Conservation (phyloP, 169 alveolate species). For the Neospora caninum region DNA sequence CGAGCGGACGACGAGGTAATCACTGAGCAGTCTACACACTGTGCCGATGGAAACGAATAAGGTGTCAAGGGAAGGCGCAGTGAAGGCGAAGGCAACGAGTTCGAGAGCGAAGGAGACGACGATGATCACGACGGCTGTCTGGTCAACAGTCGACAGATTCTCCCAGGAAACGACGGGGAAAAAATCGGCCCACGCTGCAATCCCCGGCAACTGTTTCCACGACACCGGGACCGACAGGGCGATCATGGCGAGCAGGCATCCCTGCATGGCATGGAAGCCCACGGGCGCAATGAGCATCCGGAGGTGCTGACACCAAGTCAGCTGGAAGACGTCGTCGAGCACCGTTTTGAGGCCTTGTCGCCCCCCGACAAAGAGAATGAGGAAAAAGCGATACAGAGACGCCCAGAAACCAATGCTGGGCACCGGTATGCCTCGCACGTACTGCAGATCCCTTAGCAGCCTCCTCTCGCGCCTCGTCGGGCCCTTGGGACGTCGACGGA, state of each 20-base stretch:
- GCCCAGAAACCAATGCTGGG: background rate
- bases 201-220: background rate
- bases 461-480: conserved; percentile 25
- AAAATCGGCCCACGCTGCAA: conserved; percentile 26
- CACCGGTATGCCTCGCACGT: background rate
- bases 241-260: conserved; percentile 17
- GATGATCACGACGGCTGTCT: background rate
- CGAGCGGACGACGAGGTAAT: background rate
- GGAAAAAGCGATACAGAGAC: background rate
- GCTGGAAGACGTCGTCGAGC: conserved; percentile 3
- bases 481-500: background rate
- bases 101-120: background rate
- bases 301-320: conserved; percentile 43
- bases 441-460: conserved; percentile 17
- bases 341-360: background rate
- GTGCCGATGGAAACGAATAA: background rate
- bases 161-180: conserved; percentile 38
- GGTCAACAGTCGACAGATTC: background rate
- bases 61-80: conserved; percentile 31
- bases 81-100: background rate
- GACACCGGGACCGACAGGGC: background rate
- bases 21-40: background rate
- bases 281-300: conserved; percentile 41
- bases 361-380: background rate
- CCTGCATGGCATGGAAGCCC: conserved; percentile 1